Conservation (phyloP, 768 basidiomycete species). For the Lentinula guzmanii region DNA sequence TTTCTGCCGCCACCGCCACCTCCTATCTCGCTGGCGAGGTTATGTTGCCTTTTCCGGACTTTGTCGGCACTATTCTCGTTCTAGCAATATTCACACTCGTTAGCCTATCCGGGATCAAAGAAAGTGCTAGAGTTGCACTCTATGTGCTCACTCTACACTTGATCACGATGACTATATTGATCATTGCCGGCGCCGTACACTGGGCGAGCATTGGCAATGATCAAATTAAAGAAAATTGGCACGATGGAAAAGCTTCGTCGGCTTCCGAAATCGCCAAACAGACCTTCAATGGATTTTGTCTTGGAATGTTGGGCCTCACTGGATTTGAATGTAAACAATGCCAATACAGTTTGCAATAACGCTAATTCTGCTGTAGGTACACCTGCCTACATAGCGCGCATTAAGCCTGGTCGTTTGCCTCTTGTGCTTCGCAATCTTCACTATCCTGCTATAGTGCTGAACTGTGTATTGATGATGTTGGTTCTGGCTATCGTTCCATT, state of each 20-base stretch:
- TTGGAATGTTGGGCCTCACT: constrained; percentile 68
- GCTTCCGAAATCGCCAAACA: constrained; percentile 30
- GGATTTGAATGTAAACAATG: constrained; percentile 55
- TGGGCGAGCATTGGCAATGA: constrained; percentile 46
- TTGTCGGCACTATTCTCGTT: constrained; percentile 47
- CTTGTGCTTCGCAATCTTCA: constrained; percentile 63
- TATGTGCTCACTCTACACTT: constrained; percentile 57
- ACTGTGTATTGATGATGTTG: constrained; percentile 49
- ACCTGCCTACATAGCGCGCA: constrained; percentile 59
- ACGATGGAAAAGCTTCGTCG: constrained; percentile 23
- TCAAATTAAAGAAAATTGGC: constrained; percentile 54
- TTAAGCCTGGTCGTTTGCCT: constrained; percentile 50
- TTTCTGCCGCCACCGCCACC: constrained; percentile 69
- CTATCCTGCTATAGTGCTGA: constrained; percentile 49
- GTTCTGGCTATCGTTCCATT: constrained; percentile 57
- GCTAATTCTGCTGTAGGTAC: constrained; percentile 30
- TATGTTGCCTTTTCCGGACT: constrained; percentile 47
- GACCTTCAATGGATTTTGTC: constrained; percentile 61
- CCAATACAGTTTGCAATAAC: background rate
- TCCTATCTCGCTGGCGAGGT: constrained; percentile 65
- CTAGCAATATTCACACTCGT: constrained; percentile 47
- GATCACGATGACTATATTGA: constrained; percentile 49
- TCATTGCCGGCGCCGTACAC: constrained; percentile 39
- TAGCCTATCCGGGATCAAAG: constrained; percentile 53
- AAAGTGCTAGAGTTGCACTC: constrained; percentile 57